Evolutionary conservation across 371 early-diverging fungal genomes (phyloP), one percentile per base, ranked within the genome.

Genomic region (Mortierella sp.): DNA sequence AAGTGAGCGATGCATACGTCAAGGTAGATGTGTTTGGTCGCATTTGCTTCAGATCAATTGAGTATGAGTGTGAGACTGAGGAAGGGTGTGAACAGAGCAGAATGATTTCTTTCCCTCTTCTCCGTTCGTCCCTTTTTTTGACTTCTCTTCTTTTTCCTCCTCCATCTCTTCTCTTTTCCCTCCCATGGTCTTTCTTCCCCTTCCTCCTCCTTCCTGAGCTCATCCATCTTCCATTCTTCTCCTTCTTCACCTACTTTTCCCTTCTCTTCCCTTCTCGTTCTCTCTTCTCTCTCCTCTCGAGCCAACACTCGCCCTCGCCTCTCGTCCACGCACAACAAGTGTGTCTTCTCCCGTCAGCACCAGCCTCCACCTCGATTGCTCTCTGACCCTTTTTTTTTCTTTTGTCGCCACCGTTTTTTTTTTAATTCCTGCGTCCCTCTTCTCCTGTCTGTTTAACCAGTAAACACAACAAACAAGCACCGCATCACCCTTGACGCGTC

Each of bases 131-230:
- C 63, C 18, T 18, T 63, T 60, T 29, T 56, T 56, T 12, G 29
- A 14, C 29, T 29, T 18, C 16, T 35, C 63, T 35, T 35, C 21
- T 58, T 21, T 21, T 21, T 51, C 51, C 51, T 27, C 46, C 12
- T 29, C 51, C 51, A 16, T 29, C 12, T 29, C 71, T 71, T 74
- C 58, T 74, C 27, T 21, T 24, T 32, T 43, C 44, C 27, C 60
- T 60, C n/a, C 63, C 44, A 43, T 75, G 41, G 60, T 58, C 56
- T 43, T 44, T 60, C 27, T 41, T 46, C 60, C 27, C 75, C 35
- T 24, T 63, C 48, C 32, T 54, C 60, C 63, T 29, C 56, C 48
- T n/a, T 48, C 16, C 75, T 60, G 18, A 27, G 41, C 24, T 63
- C 29, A 18, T 49, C 49, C 29, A 10, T 38, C 38, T n/a, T 46